A percentile compares a stretch with the other conserved stretches of the same genome.
phyloP scores from a whole-genome alignment of 2,329 filamentous ascomycete species.

The Apiospora hydei region DNA sequence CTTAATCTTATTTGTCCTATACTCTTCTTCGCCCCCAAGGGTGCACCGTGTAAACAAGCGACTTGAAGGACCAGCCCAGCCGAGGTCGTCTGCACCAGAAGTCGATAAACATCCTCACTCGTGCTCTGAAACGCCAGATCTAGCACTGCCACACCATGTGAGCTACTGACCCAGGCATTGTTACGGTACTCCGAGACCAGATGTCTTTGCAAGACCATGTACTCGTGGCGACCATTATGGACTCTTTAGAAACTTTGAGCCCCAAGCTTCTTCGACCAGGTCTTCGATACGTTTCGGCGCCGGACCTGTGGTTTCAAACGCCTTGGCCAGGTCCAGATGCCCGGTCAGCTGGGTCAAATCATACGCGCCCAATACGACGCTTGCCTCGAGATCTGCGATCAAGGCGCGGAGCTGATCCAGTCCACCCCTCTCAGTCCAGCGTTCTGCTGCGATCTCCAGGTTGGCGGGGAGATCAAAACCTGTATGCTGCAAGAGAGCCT shows the following conservation, averaged over 20 bases:
- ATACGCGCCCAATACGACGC: conserved; percentile 41
- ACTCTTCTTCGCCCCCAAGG: no score
- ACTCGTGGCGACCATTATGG: neutral
- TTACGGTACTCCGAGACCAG: no score
- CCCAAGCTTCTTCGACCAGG: conserved; percentile 33
- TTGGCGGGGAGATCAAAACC: conserved; percentile 38
- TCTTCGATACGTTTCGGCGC: conserved; percentile 31
- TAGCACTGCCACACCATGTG: no score
- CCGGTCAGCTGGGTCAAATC: conserved; percentile 35
- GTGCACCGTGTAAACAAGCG: no score
- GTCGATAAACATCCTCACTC: no score
- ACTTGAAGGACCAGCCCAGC: no score
- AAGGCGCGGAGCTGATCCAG: conserved; percentile 36
- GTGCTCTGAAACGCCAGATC: no score
- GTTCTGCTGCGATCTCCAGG: conserved; percentile 36
- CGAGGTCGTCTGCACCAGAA: no score
- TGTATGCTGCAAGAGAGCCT: conserved; percentile 35
- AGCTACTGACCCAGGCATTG: no score
- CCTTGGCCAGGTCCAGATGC: conserved; percentile 35
- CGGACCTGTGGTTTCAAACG: conserved; percentile 31
- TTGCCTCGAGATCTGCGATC: conserved; percentile 42
- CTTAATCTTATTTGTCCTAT: no score
- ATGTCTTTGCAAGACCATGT: no score
- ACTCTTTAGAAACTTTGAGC: neutral
- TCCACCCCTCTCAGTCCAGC: conserved; percentile 35